Evolutionary conservation across 2,329 filamentous ascomycete species (phyloP).

Genomic region (Colletotrichum lini): DNA sequence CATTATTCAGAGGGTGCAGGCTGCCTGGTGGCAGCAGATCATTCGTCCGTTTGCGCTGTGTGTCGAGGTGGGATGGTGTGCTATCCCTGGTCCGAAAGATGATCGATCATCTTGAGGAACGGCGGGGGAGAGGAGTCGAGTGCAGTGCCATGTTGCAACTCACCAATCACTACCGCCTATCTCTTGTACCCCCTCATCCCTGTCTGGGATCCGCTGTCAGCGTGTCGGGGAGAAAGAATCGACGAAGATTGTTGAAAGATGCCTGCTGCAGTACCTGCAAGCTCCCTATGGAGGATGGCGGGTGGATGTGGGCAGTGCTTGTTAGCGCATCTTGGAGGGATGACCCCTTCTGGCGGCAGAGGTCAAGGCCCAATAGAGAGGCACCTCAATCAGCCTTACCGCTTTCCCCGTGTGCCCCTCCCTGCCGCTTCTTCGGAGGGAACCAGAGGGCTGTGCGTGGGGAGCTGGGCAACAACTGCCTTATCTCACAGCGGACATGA

Average conservation of each 20-base stretch:
- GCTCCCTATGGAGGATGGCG: neutral
- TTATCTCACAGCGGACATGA: slow-evolving; percentile 4
- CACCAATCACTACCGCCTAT: neutral
- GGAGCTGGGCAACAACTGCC: neutral
- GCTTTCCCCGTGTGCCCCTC: neutral
- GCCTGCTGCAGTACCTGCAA: neutral
- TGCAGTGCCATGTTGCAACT: neutral
- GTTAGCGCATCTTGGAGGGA: slow-evolving; percentile 1
- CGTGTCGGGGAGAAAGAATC: neutral
- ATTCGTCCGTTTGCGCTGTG: slow-evolving; percentile 17
- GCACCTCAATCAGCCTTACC: slow-evolving; percentile 15
- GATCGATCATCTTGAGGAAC: neutral
- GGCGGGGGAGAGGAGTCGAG: neutral
- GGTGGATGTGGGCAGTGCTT: neutral
- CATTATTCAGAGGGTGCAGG: neutral
- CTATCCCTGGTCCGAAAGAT: neutral
- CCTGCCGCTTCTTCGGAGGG: slow-evolving; percentile 5
- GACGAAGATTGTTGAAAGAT: neutral
- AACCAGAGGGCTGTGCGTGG: slow-evolving; percentile 18
- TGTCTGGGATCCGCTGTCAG: neutral
- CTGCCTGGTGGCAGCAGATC: neutral
- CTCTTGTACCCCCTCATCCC: neutral
- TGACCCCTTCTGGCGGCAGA: slow-evolving; percentile 5
- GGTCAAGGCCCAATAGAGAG: neutral
- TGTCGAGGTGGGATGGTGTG: neutral